These are phyloP conservation scores for Chaetoceros tenuissimus DNA, from an alignment of 108 stramenopile species.

Conservation along the genomic window DNA sequence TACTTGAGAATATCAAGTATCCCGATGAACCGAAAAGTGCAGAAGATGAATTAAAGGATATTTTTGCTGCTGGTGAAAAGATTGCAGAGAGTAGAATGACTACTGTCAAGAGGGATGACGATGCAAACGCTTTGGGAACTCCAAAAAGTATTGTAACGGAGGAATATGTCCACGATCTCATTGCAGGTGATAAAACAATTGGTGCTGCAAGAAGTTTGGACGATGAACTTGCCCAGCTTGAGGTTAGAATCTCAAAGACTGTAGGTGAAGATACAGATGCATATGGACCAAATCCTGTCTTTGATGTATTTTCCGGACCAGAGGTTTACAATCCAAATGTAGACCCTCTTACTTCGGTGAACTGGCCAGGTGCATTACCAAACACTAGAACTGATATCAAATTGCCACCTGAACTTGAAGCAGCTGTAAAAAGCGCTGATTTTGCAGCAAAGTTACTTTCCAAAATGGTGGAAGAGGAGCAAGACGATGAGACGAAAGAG, in stretches of 20 bases:
- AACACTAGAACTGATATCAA: conserved; percentile 49
- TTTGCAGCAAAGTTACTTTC: conserved; percentile 66
- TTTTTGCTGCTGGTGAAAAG: conserved; percentile 23
- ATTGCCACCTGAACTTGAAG: conserved; percentile 54
- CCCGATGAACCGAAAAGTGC: conserved; percentile 16
- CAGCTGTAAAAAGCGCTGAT: conserved; percentile 62
- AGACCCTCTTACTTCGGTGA: conserved; percentile 67
- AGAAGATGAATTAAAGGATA: background rate
- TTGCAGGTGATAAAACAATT: conserved; percentile 56
- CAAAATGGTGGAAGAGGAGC: conserved; percentile 34
- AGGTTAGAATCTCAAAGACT: conserved; percentile 52
- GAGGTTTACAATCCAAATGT: conserved; percentile 78
- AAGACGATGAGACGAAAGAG: conserved; percentile 9
- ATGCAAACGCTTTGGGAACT: conserved; percentile 2
- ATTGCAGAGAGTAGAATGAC: conserved; percentile 46
- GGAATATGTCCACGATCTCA: conserved; percentile 56
- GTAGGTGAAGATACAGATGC: conserved; percentile 51
- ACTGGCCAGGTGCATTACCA: conserved; percentile 72
- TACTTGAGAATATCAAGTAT: too few species aligned
- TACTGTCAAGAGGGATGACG: conserved; percentile 5
- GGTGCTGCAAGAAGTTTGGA: conserved; percentile 68
- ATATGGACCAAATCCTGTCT: conserved; percentile 43
- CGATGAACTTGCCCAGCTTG: conserved; percentile 70
- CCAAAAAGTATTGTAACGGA: conserved; percentile 9
- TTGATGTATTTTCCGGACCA: conserved; percentile 80